Conservation (phyloP, 2,329 filamentous ascomycete genomes). For the Alternaria triticina region DNA sequence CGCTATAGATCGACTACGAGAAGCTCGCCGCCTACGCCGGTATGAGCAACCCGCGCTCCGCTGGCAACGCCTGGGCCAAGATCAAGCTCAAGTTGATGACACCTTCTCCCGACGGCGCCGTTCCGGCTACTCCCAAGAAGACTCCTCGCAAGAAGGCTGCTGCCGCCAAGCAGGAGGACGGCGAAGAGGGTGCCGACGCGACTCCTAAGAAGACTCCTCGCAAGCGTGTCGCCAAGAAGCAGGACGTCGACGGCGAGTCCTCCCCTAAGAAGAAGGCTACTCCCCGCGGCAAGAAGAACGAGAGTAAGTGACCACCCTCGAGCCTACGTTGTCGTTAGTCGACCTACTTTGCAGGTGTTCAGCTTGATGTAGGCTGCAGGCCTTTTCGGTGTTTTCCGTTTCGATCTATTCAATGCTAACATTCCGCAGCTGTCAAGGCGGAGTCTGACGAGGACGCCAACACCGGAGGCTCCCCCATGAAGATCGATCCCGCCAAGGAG, state of each 20-base stretch:
- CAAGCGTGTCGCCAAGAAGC: conserved; percentile 43
- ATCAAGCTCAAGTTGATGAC: conserved; percentile 42
- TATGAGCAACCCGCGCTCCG: conserved; percentile 48
- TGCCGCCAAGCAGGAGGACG: conserved; percentile 10
- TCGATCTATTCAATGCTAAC: conserved; percentile 6
- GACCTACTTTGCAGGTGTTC: background rate
- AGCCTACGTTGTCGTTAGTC: background rate
- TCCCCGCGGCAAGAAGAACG: conserved; percentile 30
- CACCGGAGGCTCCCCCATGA: background rate
- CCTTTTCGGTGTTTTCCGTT: background rate
- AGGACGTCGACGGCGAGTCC: conserved; percentile 39
- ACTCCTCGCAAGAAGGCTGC: conserved; percentile 23
- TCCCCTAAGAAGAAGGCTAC: conserved; percentile 42
- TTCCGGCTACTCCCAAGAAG: conserved; percentile 31
- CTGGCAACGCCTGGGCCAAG: conserved; percentile 47
- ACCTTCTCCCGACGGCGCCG: conserved; percentile 10
- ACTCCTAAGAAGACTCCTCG: conserved; percentile 38
- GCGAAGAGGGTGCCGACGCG: conserved; percentile 19
- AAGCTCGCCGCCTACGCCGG: conserved; percentile 44
- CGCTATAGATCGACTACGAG: conserved; percentile 46
- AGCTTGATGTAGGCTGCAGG: background rate
- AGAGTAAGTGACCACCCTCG: conserved; percentile 10
- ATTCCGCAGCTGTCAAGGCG: conserved; percentile 14
- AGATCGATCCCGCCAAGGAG: conserved; percentile 2
- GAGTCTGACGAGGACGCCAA: conserved; percentile 9